Base-by-base conservation (phyloP, 2,329 filamentous ascomycete genomes). In the Elsinoe ampelina region DNA sequence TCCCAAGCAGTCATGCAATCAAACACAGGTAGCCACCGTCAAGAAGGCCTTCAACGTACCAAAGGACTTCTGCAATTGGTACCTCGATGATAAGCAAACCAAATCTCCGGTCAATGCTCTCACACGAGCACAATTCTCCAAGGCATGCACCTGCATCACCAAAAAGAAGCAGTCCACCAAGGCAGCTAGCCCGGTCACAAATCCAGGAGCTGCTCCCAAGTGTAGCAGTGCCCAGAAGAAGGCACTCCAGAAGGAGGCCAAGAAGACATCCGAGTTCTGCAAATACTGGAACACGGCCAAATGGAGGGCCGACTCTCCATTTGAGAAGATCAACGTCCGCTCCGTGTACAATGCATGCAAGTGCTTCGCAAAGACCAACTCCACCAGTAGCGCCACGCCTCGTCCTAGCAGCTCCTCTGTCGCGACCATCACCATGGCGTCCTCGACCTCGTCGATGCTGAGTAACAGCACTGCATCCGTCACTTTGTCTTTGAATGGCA, bases 281-380 rank as follows among this genome's bases (percentile, higher is more conserved):
- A 20, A n/a, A 11, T 35, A 38, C 32, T 52, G 48, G 48, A 52
- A 6, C n/a, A n/a, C 32, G 5, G 26, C 19, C 7, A 36, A 52
- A 26, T 52, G 48, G 48, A 36, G 48, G 12, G n/a, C 34, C n/a
- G 20, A 15, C 34, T 22, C 32, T 26, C 48, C 48, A 3, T 52
- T 38, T 13, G 48, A 7, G 13, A 35, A 39, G 17, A 36, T 22
- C 48, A 52, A 36, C 26, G 34, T 52, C 35, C 17, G 19, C 12
- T 12, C 26, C 4, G 32, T 52, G n/a, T 52, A 52, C 48, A 52
- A 52, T 39, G 48, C 48, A 13, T 52, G 48, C 48, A 35, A 52
- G 15, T 52, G 48, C 45, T 34, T 35, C n/a, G 41, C 41, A 45
- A 45, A 45, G 41, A 26, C 17, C 5, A 12, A 11, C 20, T 45